Percentiles rank a stretch among this genome's conserved stretches.
phyloP scores from a whole-genome alignment of 225 moss, liverwort and hornwort genomes.

The Physcomitrellopsis africana region DNA sequence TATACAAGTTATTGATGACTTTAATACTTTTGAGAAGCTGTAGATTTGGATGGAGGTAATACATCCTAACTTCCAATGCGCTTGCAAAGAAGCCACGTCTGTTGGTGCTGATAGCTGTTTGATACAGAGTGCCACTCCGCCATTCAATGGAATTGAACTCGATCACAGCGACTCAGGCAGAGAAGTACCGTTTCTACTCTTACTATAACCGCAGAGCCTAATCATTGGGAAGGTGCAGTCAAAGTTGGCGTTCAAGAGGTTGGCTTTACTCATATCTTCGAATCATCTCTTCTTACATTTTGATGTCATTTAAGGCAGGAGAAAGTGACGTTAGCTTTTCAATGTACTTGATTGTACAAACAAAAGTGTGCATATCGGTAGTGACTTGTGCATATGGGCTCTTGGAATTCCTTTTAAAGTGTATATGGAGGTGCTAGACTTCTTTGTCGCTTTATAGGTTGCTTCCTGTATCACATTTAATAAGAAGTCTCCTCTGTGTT shows the following conservation, averaged over 20 bases:
- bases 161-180: slow-evolving; percentile 99
- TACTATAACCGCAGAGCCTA: slow-evolving; percentile 94
- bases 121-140: slow-evolving; percentile 94
- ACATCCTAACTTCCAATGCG: slow-evolving; percentile 10
- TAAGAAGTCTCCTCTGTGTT: slow-evolving; percentile 28
- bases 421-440: slow-evolving; percentile 6
- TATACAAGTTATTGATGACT: too few species aligned
- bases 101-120: slow-evolving; percentile 16
- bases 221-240: slow-evolving; percentile 95
- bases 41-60: neutral
- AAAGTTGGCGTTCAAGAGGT: slow-evolving; percentile 99
- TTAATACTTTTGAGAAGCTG: neutral
- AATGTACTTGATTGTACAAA: neutral
- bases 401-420: slow-evolving; percentile 4
- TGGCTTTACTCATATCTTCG: slow-evolving; percentile 23
- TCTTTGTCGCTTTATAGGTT: slow-evolving; percentile 19
- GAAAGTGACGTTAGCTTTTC: neutral
- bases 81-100: neutral
- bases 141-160: slow-evolving; percentile 98
- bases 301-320: neutral
- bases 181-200: slow-evolving; percentile 97
- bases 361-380: neutral
- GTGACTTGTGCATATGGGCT: neutral
- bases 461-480: slow-evolving; percentile 23
- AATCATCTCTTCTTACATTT: slow-evolving; percentile 7